phyloP scores from a whole-genome alignment of 2,329 filamentous ascomycete species.

The Ascochyta lentis region DNA sequence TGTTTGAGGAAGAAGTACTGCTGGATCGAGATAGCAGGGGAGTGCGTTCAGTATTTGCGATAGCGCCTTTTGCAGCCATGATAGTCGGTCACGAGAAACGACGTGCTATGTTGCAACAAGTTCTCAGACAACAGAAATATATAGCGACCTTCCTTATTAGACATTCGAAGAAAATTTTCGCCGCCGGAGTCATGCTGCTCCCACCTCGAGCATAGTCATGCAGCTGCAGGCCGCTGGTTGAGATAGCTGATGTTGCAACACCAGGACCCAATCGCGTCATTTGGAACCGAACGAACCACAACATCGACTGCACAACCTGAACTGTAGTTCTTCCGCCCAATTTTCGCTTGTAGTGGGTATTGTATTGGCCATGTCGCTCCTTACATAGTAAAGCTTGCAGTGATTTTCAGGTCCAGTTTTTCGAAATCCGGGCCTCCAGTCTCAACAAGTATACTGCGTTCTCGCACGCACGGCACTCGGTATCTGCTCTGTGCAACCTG shows the following conservation, averaged over 20 bases:
- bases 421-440: slow-evolving; percentile 59
- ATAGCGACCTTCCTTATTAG: slow-evolving; percentile 5
- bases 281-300: slow-evolving; percentile 2
- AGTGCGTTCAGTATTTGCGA: slow-evolving; percentile 11
- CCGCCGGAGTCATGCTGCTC: slow-evolving; percentile 4
- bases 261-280: slow-evolving; percentile 20
- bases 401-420: background rate
- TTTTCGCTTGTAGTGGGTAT: background rate
- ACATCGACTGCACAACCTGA: background rate
- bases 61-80: slow-evolving; percentile 8
- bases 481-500: background rate
- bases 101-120: slow-evolving; percentile 1
- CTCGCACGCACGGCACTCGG: background rate
- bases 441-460: slow-evolving; percentile 51
- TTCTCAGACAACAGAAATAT: background rate
- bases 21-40: slow-evolving; percentile 12
- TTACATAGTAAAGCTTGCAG: background rate
- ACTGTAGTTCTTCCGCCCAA: background rate
- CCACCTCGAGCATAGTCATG: background rate
- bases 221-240: slow-evolving; percentile 1
- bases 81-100: slow-evolving; percentile 1
- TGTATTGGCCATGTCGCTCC: background rate
- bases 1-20: slow-evolving; percentile 3
- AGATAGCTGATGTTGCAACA: slow-evolving; percentile 23
- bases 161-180: slow-evolving; percentile 7